These are phyloP conservation scores for Vigna nakashimae DNA, from an alignment of 306 rosid species.

Conservation along the genomic window DNA sequence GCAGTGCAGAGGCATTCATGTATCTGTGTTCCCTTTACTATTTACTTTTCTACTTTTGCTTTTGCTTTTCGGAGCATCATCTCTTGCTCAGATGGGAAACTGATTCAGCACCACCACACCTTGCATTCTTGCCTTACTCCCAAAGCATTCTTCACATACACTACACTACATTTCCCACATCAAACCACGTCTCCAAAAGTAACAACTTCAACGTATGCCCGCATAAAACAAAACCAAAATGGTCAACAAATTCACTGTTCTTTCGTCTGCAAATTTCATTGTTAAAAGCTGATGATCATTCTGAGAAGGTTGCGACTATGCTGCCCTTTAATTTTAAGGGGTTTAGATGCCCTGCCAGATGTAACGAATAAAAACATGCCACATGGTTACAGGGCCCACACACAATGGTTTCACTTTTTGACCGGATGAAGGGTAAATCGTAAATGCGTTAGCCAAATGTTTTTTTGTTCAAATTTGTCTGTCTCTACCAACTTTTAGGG, in stretches of 20 bases:
- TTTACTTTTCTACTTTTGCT: constrained; percentile 31
- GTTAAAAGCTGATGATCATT: constrained; percentile 25
- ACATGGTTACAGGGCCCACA: no score
- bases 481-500: no score
- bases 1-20: not conserved
- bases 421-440: no score
- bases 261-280: constrained; percentile 32
- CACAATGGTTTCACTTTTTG: no score
- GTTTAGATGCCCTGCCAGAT: no score
- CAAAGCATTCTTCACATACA: not conserved
- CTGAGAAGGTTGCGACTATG: not conserved
- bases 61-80: constrained; percentile 22
- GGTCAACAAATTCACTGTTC: constrained; percentile 29
- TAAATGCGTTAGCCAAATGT: no score
- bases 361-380: no score
- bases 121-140: not conserved
- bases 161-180: not conserved
- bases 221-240: not conserved
- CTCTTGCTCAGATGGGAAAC: not conserved
- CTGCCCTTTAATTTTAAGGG: no score
- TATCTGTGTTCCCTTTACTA: not conserved
- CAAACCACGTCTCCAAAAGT: constrained; percentile 13
- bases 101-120: not conserved
- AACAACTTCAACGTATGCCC: not conserved
- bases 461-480: no score